A percentile compares a stretch with the other conserved stretches of the same genome.
Evolutionary conservation across 2,329 filamentous ascomycete genomes (phyloP).

Genomic region (Alternaria rosae): DNA sequence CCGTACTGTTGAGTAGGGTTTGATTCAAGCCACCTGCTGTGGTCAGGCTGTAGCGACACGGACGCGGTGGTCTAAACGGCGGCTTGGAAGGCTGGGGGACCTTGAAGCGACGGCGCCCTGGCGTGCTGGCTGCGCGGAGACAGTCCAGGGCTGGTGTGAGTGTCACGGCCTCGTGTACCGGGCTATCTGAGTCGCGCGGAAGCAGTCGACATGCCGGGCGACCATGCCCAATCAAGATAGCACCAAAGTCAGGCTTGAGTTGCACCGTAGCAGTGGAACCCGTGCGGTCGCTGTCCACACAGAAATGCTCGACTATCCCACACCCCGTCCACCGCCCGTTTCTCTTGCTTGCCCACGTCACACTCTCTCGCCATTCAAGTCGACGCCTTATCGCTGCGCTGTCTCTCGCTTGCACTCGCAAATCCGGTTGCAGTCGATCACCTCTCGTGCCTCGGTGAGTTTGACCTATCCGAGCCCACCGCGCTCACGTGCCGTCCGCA

Average conservation of each 20-base stretch:
- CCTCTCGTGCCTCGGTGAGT: conserved; percentile 21
- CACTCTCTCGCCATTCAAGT: background rate
- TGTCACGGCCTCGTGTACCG: conserved; percentile 29
- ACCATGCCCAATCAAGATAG: conserved; percentile 11
- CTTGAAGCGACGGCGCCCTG: conserved; percentile 24
- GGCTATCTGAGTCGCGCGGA: conserved; percentile 29
- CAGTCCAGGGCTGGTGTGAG: conserved; percentile 9
- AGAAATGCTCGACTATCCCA: conserved; percentile 35
- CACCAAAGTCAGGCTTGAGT: conserved; percentile 21
- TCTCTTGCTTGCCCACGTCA: conserved; percentile 33
- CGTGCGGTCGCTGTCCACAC: conserved; percentile 27
- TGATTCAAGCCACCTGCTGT: conserved; percentile 9
- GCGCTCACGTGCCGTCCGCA: conserved; percentile 44
- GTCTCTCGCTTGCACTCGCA: conserved; percentile 8
- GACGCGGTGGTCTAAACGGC: conserved; percentile 21
- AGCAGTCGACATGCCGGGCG: conserved; percentile 22
- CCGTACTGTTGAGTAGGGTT: conserved; percentile 17
- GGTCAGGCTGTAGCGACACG: conserved; percentile 20
- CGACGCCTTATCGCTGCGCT: conserved; percentile 7
- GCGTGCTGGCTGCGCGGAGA: conserved; percentile 5
- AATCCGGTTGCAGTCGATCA: conserved; percentile 7
- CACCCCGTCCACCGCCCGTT: conserved; percentile 28
- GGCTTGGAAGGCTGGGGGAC: conserved; percentile 22
- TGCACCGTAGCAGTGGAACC: conserved; percentile 22
- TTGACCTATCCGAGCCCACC: conserved; percentile 29